Evolutionary conservation across 2,329 filamentous ascomycete genomes (phyloP), one percentile per base, ranked within the genome.

Genomic region (Blastomyces percursus): DNA sequence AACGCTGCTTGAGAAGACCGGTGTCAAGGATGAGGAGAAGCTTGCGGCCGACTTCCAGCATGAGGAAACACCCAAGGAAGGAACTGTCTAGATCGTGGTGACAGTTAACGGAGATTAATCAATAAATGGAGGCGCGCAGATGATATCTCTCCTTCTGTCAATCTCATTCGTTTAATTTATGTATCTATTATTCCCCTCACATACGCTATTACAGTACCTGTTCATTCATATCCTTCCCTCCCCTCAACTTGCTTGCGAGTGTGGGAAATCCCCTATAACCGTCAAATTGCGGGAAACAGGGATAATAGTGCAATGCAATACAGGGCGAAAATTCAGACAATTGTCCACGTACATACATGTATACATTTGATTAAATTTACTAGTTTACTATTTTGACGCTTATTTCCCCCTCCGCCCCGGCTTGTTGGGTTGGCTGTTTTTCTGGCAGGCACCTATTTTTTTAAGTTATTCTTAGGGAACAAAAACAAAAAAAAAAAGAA

Each of bases 1-100:
- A 24, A 68, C 66, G 0, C 63, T 67, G 57, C 65, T 74, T 4
- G 74, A 76, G 65, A 56, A 68, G 59, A 64, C 61, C 52, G 71
- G 69, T 21, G 67, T 69, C n/a, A 63, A 67, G 19, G 71, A 71
- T 40, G 60, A 64, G 55, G 64, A 67, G 38, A 65, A 65, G 64
- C 35, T 63, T 27, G 57, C 14, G 32, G 27, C 57, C 14, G 27
- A 42, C n/a, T 59, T 38, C 35, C 35, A 21, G 16, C 40, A 46
- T 24, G 40, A 27, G 16, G 57, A 46, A 32, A 35, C 1, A 19
- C 1, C 16, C 27, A 48, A 59, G 42, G 19, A 48, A 30, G 7
- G 14, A 59, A 11, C 21, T 48, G 16, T 11, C 24, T 19, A 50
- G 30, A 35, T 11, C 24, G 8, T 46, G 19, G 40, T 9, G 11